Conservation (phyloP, 495 filamentous ascomycete genomes). For the Tuber magnatum region DNA sequence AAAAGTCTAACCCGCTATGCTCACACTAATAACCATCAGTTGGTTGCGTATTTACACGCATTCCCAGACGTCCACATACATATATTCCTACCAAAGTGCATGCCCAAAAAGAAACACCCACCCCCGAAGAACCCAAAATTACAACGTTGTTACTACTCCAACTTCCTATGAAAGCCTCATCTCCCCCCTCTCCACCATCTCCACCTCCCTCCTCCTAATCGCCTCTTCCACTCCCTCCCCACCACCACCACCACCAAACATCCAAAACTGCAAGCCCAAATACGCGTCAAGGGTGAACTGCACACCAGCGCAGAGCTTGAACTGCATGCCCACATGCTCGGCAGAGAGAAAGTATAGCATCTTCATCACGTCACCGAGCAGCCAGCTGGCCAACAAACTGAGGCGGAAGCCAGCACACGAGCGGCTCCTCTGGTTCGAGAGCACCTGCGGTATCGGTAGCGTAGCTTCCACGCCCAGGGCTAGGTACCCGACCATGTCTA, state of each 20-base stretch:
- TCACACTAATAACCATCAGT: background rate
- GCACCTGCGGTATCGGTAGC: slow-evolving; percentile 81
- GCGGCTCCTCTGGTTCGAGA: slow-evolving; percentile 66
- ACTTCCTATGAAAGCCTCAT: background rate
- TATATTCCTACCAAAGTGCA: background rate
- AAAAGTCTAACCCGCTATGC: too few relatives aligned
- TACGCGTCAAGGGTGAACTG: slow-evolving; percentile 79
- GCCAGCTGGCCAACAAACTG: slow-evolving; percentile 78
- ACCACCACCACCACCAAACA: slow-evolving; percentile 67
- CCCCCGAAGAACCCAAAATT: background rate
- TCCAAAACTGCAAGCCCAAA: slow-evolving; percentile 76
- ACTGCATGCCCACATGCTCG: slow-evolving; percentile 70
- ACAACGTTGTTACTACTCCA: background rate
- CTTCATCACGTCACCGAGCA: slow-evolving; percentile 90
- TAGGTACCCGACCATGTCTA: slow-evolving; percentile 63
- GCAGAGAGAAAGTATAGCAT: slow-evolving; percentile 86
- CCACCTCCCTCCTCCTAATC: background rate
- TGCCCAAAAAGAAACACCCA: background rate
- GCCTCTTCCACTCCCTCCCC: slow-evolving; percentile 38
- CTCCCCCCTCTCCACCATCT: slow-evolving; percentile 4
- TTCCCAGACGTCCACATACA: background rate
- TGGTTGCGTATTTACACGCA: background rate
- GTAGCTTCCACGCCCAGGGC: slow-evolving; percentile 86
- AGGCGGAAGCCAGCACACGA: slow-evolving; percentile 87
- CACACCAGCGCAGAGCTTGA: slow-evolving; percentile 87